Conservation (phyloP, 352 stramenopile species). For the Pythium scleroteichum region DNA sequence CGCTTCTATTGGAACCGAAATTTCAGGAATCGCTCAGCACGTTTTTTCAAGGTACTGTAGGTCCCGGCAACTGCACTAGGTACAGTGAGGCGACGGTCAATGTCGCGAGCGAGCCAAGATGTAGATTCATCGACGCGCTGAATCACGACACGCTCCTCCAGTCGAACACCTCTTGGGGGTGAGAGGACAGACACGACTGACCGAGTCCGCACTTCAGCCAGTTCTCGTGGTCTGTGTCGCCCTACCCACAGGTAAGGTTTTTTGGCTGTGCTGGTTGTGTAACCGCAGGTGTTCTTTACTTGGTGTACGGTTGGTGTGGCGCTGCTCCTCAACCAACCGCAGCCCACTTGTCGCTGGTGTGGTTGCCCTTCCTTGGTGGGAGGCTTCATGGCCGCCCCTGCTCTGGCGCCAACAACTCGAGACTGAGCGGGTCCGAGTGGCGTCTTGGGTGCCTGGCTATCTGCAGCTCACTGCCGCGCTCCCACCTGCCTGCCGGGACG, state of each 20-base stretch:
- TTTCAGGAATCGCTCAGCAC: too few species aligned
- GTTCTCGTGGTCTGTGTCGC: slow-evolving; percentile 2
- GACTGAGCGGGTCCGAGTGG: slow-evolving; percentile 20
- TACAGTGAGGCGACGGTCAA: too few species aligned
- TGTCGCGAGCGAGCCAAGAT: too few species aligned
- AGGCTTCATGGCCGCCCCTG: slow-evolving; percentile 24
- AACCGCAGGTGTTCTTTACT: slow-evolving; percentile 22
- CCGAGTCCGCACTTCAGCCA: background rate
- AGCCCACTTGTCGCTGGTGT: slow-evolving; percentile 27
- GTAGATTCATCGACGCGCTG: too few species aligned
- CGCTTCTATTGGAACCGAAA: slow-evolving; percentile 1
- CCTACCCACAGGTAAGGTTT: slow-evolving; percentile 6
- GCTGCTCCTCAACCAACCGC: slow-evolving; percentile 14
- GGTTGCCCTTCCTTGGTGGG: slow-evolving; percentile 4
- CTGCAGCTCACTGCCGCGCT: slow-evolving; percentile 8
- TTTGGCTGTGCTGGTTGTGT: slow-evolving; percentile 1
- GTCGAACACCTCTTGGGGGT: too few species aligned
- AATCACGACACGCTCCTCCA: too few species aligned
- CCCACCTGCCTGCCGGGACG: slow-evolving; percentile 18
- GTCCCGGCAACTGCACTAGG: too few species aligned
- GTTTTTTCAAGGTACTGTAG: too few species aligned
- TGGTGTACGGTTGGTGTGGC: slow-evolving; percentile 26
- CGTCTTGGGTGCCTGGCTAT: slow-evolving; percentile 8
- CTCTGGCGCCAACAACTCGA: slow-evolving; percentile 29
- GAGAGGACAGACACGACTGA: background rate